Percentiles rank a stretch among this genome's conserved stretches.
Evolutionary conservation across 78 protist genomes (phyloP).

Genomic region (Monocercomonoides exilis): DNA sequence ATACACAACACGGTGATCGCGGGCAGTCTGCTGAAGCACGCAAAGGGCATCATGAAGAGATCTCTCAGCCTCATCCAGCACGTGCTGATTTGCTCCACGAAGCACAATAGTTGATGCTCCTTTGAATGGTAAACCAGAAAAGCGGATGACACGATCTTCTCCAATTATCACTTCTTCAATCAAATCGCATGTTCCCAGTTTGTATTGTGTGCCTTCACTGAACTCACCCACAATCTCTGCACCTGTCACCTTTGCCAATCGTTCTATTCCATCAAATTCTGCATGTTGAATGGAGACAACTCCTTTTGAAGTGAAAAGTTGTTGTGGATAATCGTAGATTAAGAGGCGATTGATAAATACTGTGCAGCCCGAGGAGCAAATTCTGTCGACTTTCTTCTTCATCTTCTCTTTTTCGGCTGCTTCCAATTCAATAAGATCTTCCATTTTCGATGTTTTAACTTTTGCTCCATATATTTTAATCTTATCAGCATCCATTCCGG

Average conservation of each 20-base stretch:
- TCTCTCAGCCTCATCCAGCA: slow-evolving; percentile 97
- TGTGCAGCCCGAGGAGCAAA: slow-evolving; percentile 73
- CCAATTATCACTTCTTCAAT: slow-evolving; percentile 97
- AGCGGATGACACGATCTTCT: slow-evolving; percentile 84
- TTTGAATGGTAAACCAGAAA: slow-evolving; percentile 68
- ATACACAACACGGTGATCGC: slow-evolving; percentile 46
- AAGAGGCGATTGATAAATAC: slow-evolving; percentile 95
- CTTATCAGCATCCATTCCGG: slow-evolving; percentile 98
- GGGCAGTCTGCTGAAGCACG: slow-evolving; percentile 78
- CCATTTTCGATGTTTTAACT: slow-evolving; percentile 54
- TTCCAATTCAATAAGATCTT: slow-evolving; percentile 84
- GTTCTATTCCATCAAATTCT: slow-evolving; percentile 97
- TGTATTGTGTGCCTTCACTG: slow-evolving; percentile 75
- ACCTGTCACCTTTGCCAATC: slow-evolving; percentile 60
- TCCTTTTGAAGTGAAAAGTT: slow-evolving; percentile 63
- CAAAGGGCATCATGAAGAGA: slow-evolving; percentile 98
- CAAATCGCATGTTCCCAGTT: slow-evolving; percentile 73
- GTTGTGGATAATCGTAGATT: slow-evolving; percentile 95
- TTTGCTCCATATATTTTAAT: slow-evolving; percentile 90
- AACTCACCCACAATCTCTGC: slow-evolving; percentile 95
- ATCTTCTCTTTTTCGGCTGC: slow-evolving; percentile 76
- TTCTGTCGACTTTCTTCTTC: slow-evolving; percentile 56
- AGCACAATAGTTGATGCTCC: slow-evolving; percentile 96
- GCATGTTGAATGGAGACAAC: slow-evolving; percentile 87
- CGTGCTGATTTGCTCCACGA: slow-evolving; percentile 89